Evolutionary conservation across 2,329 filamentous ascomycete species (phyloP), one percentile per base, ranked within the genome.

Genomic region (Coniochaeta ligniaria): DNA sequence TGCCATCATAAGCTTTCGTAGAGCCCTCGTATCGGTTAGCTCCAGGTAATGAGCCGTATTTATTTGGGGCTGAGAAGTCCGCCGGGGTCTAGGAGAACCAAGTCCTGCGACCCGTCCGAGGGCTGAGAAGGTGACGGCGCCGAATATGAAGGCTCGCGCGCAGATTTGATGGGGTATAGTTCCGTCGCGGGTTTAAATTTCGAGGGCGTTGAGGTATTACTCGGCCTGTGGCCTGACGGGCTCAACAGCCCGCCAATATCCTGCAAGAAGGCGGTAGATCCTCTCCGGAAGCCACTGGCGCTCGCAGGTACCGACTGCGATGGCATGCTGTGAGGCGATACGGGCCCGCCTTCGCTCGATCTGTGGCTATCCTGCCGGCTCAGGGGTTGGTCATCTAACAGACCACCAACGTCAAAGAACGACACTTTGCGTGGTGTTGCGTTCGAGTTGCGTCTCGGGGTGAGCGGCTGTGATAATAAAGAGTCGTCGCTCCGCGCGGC

Each of bases 351-450:
- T 5, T 52, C 47, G 47, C 47, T 52, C 6, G 78, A 80, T 24
- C 73, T 72, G 60, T 71, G 71, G 63, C 79, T 82, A 33, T 75
- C 75, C 12, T 75, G 73, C 45, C 74, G 70, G 56, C 73, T 70
- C 17, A 57, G 50, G 20, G 43, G 60, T 26, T 28, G 63, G 64
- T 80, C 80, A 20, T 79, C 80, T 6, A 96, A 76, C 0, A 96
- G 75, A 0, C 90, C 91, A 24, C 92, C 92, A 1, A 92, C 88
- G 66, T 96, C 93, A 67, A 94, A 92, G 72, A 96, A 94, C 0
- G 90, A 91, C 5, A 95, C 84, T 55, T 82, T 80, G 5, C 83
- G 78, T 5, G 84, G 80, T 1, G 79, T 79, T n/a, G 70, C 66
- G 11, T 75, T 70, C 3, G 74, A 75, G 59, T 76, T 74, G 58